Evolutionary conservation across 805 yeast species (phyloP), one percentile per base, ranked within the genome.

Genomic region (Ogataea pilisensis): DNA sequence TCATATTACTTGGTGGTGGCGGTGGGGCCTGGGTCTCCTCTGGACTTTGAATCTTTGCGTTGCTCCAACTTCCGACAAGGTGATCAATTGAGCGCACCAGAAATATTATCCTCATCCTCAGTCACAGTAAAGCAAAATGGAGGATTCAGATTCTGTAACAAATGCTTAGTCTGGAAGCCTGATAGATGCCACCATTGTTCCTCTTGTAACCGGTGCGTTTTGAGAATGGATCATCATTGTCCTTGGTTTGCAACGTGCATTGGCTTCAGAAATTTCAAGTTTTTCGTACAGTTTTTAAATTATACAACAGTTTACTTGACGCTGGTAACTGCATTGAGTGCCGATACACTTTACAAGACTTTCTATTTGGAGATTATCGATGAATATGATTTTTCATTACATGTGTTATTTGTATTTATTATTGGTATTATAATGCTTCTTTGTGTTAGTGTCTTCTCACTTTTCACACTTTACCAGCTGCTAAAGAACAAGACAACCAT

Each of bases 221-320:
- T 76, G 31, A 52, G 66, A 33, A 76, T 76, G 82, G 82, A 76
- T 57, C 82, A 76, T 49, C 80, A 76, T 55, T 76, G 82, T 48
- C 97, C 97, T 0, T 91, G 98, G 98, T 88, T 89, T 61, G 82
- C 95, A 2, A 70, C 78, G 5, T 90, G 97, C 60, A 76, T 91
- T 43, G 98, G 98, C 0, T 83, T 77, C 62, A 65, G 66, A 22
- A 91, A 91, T 62, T 89, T 85, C 49, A 85, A 88, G 63, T 76
- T 69, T 57, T 91, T 90, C 55, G 59, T 87, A 21, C 95, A 88
- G 58, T 84, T 85, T 55, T 60, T 89, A 39, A 34, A 71, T 6
- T 80, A 81, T 53, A 66, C 77, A 3, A 63, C 78, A 2, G 21
- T 73, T 0, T 80, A 75, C 52, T 59, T 82, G 1, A 43, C 61